Percentiles rank a stretch among this genome's conserved stretches.
phyloP scores from a whole-genome alignment of 352 stramenopile genomes.

The Globisporangium takayamanum region DNA sequence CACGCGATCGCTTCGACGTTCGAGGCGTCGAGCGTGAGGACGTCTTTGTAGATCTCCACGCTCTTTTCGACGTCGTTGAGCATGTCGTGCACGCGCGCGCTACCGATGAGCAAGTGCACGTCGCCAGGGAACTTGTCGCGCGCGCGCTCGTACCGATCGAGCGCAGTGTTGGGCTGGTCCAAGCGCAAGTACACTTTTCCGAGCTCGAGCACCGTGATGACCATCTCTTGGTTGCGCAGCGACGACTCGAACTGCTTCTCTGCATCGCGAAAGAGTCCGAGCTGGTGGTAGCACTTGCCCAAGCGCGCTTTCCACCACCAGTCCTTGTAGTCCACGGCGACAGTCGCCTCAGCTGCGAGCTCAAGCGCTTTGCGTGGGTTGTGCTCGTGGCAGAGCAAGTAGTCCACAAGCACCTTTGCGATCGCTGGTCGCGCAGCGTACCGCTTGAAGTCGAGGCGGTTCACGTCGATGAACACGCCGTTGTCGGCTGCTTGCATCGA shows the following conservation, averaged over 20 bases:
- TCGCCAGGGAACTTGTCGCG: conserved; percentile 70
- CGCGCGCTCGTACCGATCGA: conserved; percentile 79
- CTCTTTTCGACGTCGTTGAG: conserved; percentile 83
- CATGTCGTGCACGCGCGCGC: conserved; percentile 91
- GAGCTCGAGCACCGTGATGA: conserved; percentile 88
- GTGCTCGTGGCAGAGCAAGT: conserved; percentile 90
- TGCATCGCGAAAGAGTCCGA: conserved; percentile 89
- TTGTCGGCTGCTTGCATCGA: conserved; percentile 69
- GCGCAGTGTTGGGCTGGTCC: conserved; percentile 91
- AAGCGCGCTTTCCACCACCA: conserved; percentile 95
- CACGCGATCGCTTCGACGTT: conserved; percentile 91
- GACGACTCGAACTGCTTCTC: conserved; percentile 91
- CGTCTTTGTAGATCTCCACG: conserved; percentile 82
- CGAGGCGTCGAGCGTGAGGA: conserved; percentile 83
- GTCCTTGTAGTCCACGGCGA: conserved; percentile 86
- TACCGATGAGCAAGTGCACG: conserved; percentile 72
- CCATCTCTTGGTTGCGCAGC: conserved; percentile 83
- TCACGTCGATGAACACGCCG: conserved; percentile 88
- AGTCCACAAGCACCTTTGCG: conserved; percentile 87
- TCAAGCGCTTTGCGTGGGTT: conserved; percentile 91
- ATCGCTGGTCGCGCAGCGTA: conserved; percentile 83
- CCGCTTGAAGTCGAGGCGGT: conserved; percentile 86
- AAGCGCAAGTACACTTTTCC: conserved; percentile 93
- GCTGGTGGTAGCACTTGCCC: conserved; percentile 93
- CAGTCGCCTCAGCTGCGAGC: conserved; percentile 86